These are phyloP conservation scores for Dillenia turbinata DNA, from an alignment of 164 flowering plant genomes.

Conservation along the genomic window DNA sequence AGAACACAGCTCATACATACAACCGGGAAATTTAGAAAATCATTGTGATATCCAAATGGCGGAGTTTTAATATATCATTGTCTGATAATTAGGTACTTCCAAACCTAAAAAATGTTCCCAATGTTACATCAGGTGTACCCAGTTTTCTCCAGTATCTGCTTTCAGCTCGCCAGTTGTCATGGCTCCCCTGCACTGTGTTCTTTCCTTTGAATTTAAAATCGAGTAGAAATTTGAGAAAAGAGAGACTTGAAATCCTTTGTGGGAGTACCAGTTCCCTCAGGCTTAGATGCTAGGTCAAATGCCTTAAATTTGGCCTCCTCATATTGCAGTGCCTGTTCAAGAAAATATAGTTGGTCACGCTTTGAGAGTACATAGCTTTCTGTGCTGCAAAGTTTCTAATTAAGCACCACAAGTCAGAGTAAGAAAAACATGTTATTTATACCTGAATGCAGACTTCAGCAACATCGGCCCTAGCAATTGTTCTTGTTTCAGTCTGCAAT, in stretches of 20 bases:
- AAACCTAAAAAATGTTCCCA: no score
- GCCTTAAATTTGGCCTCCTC: constrained; percentile 92
- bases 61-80: no score
- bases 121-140: no score
- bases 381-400: background rate
- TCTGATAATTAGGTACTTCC: no score
- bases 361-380: no score
- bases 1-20: no score
- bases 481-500: constrained; percentile 67
- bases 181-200: no score
- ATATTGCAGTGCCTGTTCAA: constrained; percentile 67
- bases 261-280: constrained; percentile 85
- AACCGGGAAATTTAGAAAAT: no score
- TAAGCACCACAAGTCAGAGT: background rate
- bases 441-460: constrained; percentile 99
- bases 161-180: no score
- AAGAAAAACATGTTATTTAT: constrained; percentile 2
- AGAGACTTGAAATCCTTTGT: constrained; percentile 83
- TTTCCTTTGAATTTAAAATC: constrained; percentile 38
- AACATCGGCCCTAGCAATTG: constrained; percentile 83
- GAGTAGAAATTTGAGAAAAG: constrained; percentile 61
- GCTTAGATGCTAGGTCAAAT: constrained; percentile 87
- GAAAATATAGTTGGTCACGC: background rate
- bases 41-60: no score
- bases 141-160: no score